Base-by-base conservation (phyloP, 768 basidiomycete species). In the Crepidotus variabilis region DNA sequence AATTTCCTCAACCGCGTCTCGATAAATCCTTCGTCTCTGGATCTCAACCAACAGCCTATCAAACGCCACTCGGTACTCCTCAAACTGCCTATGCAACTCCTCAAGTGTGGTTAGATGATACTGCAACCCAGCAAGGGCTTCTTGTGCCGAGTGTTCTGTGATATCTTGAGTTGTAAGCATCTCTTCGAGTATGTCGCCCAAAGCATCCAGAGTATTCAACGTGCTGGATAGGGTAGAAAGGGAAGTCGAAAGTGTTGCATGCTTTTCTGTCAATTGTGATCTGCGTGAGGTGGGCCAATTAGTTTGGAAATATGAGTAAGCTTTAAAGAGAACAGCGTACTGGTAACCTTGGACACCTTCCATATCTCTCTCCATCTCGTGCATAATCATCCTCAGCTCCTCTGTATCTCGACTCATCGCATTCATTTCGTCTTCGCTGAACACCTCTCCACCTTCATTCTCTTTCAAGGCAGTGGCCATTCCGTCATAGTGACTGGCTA, bases 371-470 rank as follows among this genome's bases (percentile, higher is more conserved):
- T 92, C 86, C 39, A 93, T 67, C 60, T 93, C 92, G 2, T 73
- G 66, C 72, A 94, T 83, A 51, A 94, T 90, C 3, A 78, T 73
- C 2, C 87, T 87, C 6, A 94, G 74, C 64, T 92, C 90, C 9
- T 87, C 81, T 1, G 88, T 89, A 65, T 94, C 91, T 39, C 89
- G 78, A 61, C 86, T 83, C 86, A 94, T 92, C 24, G 84, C 92
- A 72, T 83, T 78, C 54, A 90, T 69, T 62, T 92, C 91, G 23
- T 85, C 87, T 55, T 88, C 86, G 9, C 72, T 74, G 55, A 90
- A 85, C 5, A 65, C 74, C 65, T 85, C 85, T 2, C 88, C 88
- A n/a, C 78, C 77, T 58, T 92, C 89, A 47, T 76, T 81, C 21
- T 88, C 86, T 50, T 79, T 79, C 57, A 90, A 65, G 0, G 88